Evolutionary conservation across 441 rosid species (phyloP).

Genomic region (Pelargonium citronellum): DNA sequence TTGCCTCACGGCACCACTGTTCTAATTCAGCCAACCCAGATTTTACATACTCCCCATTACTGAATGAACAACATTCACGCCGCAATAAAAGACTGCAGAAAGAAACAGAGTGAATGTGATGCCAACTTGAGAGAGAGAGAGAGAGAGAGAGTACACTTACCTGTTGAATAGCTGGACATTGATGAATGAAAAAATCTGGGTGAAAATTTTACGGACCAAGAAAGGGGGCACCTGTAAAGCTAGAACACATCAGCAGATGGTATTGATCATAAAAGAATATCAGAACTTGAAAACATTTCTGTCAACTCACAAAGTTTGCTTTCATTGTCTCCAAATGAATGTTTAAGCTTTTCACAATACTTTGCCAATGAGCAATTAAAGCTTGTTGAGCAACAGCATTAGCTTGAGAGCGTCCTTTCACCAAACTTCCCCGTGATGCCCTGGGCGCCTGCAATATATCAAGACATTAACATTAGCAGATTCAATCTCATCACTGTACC

Average conservation of each 20-base stretch:
- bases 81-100: constrained; percentile 4
- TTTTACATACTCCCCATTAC: constrained; percentile 79
- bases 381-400: constrained; percentile 87
- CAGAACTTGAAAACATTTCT: background rate
- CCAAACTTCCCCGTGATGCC: constrained; percentile 97
- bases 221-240: constrained; percentile 69
- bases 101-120: too few relatives aligned
- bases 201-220: constrained; percentile 80
- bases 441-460: constrained; percentile 67
- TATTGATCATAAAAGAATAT: background rate
- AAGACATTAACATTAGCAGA: too few relatives aligned
- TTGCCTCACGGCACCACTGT: constrained; percentile 91
- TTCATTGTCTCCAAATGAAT: constrained; percentile 77
- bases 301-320: constrained; percentile 60
- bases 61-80: constrained; percentile 7
- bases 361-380: constrained; percentile 97
- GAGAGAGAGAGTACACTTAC: constrained; percentile 19
- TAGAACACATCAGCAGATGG: too few relatives aligned
- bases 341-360: constrained; percentile 91
- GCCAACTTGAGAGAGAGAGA: too few relatives aligned
- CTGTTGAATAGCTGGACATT: constrained; percentile 85
- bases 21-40: constrained; percentile 94
- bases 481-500: background rate
- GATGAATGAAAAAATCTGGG: constrained; percentile 87
- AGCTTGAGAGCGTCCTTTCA: constrained; percentile 90